Conservation (phyloP, 257 asterid genomes). For the Eustoma russellianum region DNA sequence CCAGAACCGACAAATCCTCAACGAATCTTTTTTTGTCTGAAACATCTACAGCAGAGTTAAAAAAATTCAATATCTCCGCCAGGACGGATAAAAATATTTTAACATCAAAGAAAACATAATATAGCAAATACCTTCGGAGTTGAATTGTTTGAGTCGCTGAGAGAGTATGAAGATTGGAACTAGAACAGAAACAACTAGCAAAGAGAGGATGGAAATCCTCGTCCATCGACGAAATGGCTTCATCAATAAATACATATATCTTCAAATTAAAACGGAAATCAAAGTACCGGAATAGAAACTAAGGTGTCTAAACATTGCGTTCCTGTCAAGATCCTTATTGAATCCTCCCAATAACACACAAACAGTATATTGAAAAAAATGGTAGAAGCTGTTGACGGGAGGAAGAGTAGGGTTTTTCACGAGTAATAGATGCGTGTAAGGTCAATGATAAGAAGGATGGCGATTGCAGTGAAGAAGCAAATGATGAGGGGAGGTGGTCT, state of each 20-base stretch:
- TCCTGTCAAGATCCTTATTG: not conserved
- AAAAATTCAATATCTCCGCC: slow-evolving; percentile 6
- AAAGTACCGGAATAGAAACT: not conserved
- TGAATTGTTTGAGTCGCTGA: slow-evolving; percentile 42
- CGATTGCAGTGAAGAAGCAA: not conserved
- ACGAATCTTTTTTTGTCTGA: slow-evolving; percentile 19
- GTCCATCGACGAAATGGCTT: slow-evolving; percentile 50
- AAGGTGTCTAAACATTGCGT: slow-evolving; percentile 15
- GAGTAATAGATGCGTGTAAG: not conserved
- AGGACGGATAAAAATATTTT: not conserved
- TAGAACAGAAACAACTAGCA: slow-evolving; percentile 54
- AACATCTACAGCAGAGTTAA: slow-evolving; percentile 40
- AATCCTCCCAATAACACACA: no score
- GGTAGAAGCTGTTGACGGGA: slow-evolving; percentile 1
- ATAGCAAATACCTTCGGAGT: slow-evolving; percentile 44
- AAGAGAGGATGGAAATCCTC: slow-evolving; percentile 88
- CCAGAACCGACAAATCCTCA: slow-evolving; percentile 79
- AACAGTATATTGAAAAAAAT: no score
- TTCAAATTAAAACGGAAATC: slow-evolving; percentile 1
- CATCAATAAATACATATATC: slow-evolving; percentile 32
- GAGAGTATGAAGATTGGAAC: slow-evolving; percentile 60
- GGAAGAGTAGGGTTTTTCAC: slow-evolving; percentile 11
- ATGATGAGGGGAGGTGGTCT: not conserved
- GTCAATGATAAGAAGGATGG: slow-evolving; percentile 6
- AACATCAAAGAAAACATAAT: not conserved